Base-by-base conservation (phyloP, 345 rosid species). In the Gossypium arboreum region DNA sequence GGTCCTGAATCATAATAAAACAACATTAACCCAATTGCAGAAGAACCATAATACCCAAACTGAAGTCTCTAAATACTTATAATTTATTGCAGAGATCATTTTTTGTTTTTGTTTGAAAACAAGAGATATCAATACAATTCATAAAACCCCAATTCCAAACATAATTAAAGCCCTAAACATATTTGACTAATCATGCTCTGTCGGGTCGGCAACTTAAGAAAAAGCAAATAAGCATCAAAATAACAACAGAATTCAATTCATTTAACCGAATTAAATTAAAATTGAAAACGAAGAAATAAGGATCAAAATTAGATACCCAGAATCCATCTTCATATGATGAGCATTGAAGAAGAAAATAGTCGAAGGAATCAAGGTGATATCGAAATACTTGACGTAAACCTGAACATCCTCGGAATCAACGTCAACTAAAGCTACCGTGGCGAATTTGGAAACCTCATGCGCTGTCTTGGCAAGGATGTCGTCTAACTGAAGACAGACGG, bases 311-410 rank as follows among this genome's bases (percentile, higher is more conserved):
- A 11, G 7, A 18, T 79, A 93, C 99, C 97, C 96, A 71, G 91
- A 91, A 84, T 95, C 99, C 90, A 95, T 83, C 84, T 95, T 95
- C 94, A 95, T 93, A 29, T 95, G 97, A 75, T 91, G 93, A 1
- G 96, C 94, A 68, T 95, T 95, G 88, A 95, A 91, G 89, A 95
- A 95, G 88, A 93, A 95, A 34, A 93, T 56, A 0, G 96, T 88
- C 2, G 97, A 91, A 3, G 99, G 99, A 20, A 84, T 60, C 57
- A 90, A 79, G 4, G 88, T 81, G 67, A 95, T 86, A 74, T 92
- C 98, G 73, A 95, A 95, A 69, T 93, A 95, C 74, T 90, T 91
- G 13, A 91, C 86, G 34, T 93, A 95, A 62, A 91, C 94, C 56
- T 90, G 90, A 73, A 91, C 87, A 47, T 91, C 97, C 77, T 85